Evolutionary conservation across 2,329 filamentous ascomycete genomes (phyloP), one percentile per base, ranked within the genome.

Genomic region (Dichotomopilus funicola): DNA sequence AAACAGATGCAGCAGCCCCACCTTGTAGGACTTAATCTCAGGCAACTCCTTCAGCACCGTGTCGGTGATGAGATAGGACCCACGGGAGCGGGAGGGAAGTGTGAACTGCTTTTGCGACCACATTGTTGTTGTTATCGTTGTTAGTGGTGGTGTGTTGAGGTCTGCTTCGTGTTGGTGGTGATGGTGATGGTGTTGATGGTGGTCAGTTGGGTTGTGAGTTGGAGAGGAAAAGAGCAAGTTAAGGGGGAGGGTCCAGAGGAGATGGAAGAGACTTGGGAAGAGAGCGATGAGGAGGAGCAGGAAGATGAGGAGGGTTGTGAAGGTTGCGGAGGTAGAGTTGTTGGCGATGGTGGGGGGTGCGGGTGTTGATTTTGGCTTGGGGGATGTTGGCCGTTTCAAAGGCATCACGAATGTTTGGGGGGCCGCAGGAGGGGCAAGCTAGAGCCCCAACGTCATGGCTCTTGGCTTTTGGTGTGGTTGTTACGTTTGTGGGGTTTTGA

Each of bases 41-140:
- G 92, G 91, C 0, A 97, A 74, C 57, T 84, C 76, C 49, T 78
- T 75, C 33, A 83, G 64, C 54, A 97, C 80, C 51, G 86, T 77
- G 69, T 91, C 83, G 50, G 92, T 96, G 65, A 97, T 80, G 57
- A 97, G 87, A 75, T 96, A 96, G 52, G 85, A 89, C 69, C 94
- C 94, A 58, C 91, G 85, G 45, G 85, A 82, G 68, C 83, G 81
- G 19, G 88, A 68, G 50, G 90, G 89, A 11, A 97, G 85, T 1
- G 84, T 82, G 73, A 97, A 85, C 50, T 86, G 81, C 71, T 94
- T 96, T 73, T 96, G 92, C 65, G 80, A 83, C 89, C 89, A 95
- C 81, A 85, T 84, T 56, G 66, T 71, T 54, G 34, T 53, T 27
- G 35, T 10, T 19, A 19, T n/a, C 33, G 31, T 13, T 34, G 4